Evolutionary conservation across 1,139 yeast genomes (phyloP).

Genomic region (Hansenula sp.): DNA sequence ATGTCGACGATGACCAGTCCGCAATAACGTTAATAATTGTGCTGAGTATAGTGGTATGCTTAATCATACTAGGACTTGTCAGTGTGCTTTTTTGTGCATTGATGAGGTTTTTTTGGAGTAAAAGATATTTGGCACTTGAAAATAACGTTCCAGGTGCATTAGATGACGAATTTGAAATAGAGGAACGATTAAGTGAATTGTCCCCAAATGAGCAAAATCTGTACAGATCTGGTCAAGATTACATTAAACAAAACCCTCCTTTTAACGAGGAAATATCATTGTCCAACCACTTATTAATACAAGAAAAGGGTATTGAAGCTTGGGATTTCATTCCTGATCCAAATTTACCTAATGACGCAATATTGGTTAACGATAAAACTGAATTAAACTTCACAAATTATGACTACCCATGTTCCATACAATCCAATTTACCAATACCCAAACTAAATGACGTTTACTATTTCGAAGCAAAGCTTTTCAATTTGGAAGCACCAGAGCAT

Average conservation of each 20-base stretch:
- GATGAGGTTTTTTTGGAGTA: neutral
- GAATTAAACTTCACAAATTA: conserved; percentile 72
- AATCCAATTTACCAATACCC: conserved; percentile 86
- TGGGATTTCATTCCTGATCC: conserved; percentile 85
- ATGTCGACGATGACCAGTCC: neutral
- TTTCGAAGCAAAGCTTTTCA: conserved; percentile 75
- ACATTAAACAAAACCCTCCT: conserved; percentile 50
- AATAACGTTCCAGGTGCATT: conserved; percentile 48
- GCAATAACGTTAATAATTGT: conserved; percentile 1
- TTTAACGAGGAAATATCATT: conserved; percentile 36
- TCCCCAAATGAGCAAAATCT: conserved; percentile 77
- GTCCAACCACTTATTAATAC: conserved; percentile 50
- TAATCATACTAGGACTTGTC: neutral
- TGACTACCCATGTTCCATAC: conserved; percentile 71
- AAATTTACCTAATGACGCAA: conserved; percentile 54
- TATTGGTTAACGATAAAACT: conserved; percentile 63
- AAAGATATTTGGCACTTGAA: conserved; percentile 14
- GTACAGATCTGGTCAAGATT: conserved; percentile 53
- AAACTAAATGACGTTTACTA: conserved; percentile 83
- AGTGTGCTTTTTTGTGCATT: neutral
- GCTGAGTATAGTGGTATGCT: neutral
- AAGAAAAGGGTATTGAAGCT: conserved; percentile 90
- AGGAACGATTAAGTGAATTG: conserved; percentile 62
- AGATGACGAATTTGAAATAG: conserved; percentile 62
- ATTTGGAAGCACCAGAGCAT: conserved; percentile 52